Base-by-base conservation (phyloP, 306 rosid genomes). In the Acacia melanoxylon region DNA sequence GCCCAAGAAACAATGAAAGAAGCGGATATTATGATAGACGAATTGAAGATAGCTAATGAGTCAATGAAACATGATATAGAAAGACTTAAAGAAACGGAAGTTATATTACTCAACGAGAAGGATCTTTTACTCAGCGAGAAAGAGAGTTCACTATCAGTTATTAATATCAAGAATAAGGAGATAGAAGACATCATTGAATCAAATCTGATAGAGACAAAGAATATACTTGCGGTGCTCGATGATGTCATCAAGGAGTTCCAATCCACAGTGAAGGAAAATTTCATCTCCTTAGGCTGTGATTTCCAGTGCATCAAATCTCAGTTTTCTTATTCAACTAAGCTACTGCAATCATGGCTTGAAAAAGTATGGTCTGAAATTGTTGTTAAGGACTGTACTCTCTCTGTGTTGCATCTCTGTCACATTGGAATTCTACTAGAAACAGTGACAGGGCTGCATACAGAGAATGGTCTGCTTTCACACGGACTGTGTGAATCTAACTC, bases 361-460 rank as follows among this genome's bases (percentile, higher is more conserved):
- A 85, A 87, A 44, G 82, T 93, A 71, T 95, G 99, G 97, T 95
- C 97, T 58, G 93, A 92, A 83, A 92, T 92, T 62, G 87, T 95
- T 89, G 84, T 76, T 65, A 95, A 93, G 86, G 98, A 93, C 58
- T 93, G 91, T 85, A 95, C 91, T 51, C 79, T 91, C 81, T 93
- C 97, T 52, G 99, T 92, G 78, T 86, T 93, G 15, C 98, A 95
- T 75, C 94, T 90, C 45, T 95, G 98, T 83, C 96, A 95, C 89
- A 83, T 89, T 93, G 97, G 99, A 62, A 86, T 89, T 79, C 81
- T 93, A 27, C 84, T 93, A 78, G 99, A 95, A 92, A 89, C 98
- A 46, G 91, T 91, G 75, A 95, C 91, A 16, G 97, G 97, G 77
- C 84, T 95, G 86, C 95, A 95, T 84, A 93, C 92, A 44, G 99